Conservation (phyloP, 768 basidiomycete species). For the Boletus sensibilis region DNA sequence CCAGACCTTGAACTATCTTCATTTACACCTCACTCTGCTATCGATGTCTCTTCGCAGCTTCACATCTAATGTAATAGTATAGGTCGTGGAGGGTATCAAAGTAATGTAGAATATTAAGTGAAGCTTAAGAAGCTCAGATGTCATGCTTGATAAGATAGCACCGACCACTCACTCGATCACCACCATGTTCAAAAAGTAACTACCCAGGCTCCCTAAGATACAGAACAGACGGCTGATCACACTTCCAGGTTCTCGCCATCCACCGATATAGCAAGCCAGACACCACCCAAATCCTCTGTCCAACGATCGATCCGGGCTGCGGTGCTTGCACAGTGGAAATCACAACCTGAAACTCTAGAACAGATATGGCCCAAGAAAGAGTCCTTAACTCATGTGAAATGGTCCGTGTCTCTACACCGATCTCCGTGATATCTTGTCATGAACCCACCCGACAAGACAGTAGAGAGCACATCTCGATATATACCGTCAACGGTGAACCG, state of each 20-base stretch:
- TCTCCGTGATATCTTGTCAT: constrained; percentile 9
- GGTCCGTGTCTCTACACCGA: constrained; percentile 41
- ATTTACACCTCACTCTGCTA: constrained; percentile 30
- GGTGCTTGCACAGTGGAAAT: constrained; percentile 80
- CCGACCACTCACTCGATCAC: constrained; percentile 15
- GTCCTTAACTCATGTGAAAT: constrained; percentile 88
- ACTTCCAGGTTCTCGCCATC: constrained; percentile 60
- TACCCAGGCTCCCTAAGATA: constrained; percentile 2
- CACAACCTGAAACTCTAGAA: constrained; percentile 79
- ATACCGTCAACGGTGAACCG: constrained; percentile 82
- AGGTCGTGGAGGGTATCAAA: constrained; percentile 29
- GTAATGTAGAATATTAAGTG: constrained; percentile 29
- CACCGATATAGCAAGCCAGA: constrained; percentile 85
- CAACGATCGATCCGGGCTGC: constrained; percentile 84
- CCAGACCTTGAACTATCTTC: constrained; percentile 30
- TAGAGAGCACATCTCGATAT: constrained; percentile 94
- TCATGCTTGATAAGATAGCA: constrained; percentile 14
- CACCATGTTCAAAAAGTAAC: constrained; percentile 77
- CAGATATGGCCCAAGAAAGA: constrained; percentile 99
- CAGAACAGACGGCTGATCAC: constrained; percentile 8
- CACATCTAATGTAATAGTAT: constrained; percentile 40
- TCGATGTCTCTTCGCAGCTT: constrained; percentile 31
- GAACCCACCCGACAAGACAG: constrained; percentile 45
- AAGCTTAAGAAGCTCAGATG: constrained; percentile 4
- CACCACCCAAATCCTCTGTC: constrained; percentile 89